These are phyloP conservation scores for Cladosporium sp. DNA, from an alignment of 2,329 filamentous ascomycete genomes.

Conservation along the genomic window DNA sequence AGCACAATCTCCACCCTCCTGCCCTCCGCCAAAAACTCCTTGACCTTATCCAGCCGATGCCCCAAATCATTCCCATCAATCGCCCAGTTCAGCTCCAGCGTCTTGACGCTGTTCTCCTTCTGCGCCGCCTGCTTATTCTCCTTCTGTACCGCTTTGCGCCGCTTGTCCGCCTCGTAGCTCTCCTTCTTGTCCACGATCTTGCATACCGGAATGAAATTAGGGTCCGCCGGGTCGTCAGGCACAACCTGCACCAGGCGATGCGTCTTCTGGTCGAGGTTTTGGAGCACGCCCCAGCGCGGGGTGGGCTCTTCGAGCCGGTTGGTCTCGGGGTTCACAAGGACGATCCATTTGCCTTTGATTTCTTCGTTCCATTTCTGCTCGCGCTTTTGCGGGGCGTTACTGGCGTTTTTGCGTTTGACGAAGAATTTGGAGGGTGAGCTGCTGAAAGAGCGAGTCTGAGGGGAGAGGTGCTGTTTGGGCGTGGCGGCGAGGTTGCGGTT, in stretches of 20 bases:
- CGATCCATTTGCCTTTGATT: slow-evolving; percentile 41
- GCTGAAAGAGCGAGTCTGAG: background rate
- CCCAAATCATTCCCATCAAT: slow-evolving; percentile 69
- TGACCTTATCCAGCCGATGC: slow-evolving; percentile 63
- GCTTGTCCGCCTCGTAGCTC: slow-evolving; percentile 41
- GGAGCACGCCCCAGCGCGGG: slow-evolving; percentile 34
- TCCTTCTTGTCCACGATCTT: slow-evolving; percentile 58
- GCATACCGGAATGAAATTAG: slow-evolving; percentile 58
- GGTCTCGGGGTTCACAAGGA: slow-evolving; percentile 36
- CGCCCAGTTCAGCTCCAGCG: slow-evolving; percentile 85
- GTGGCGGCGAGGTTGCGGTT: slow-evolving; percentile 20
- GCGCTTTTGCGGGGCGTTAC: slow-evolving; percentile 27
- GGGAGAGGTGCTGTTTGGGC: slow-evolving; percentile 23
- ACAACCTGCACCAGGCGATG: slow-evolving; percentile 48
- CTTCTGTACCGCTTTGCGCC: slow-evolving; percentile 36
- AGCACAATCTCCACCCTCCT: slow-evolving; percentile 68
- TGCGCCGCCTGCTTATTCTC: slow-evolving; percentile 42
- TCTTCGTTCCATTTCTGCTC: slow-evolving; percentile 42
- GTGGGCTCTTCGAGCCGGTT: slow-evolving; percentile 31
- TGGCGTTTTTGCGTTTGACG: slow-evolving; percentile 18
- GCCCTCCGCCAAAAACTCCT: slow-evolving; percentile 66
- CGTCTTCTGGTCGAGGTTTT: slow-evolving; percentile 42
- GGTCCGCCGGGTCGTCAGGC: slow-evolving; percentile 18
- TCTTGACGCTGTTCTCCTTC: slow-evolving; percentile 53
- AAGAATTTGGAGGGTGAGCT: slow-evolving; percentile 18